Base-by-base conservation (phyloP, 2,329 filamentous ascomycete species). In the Fusarium sarcochroum region DNA sequence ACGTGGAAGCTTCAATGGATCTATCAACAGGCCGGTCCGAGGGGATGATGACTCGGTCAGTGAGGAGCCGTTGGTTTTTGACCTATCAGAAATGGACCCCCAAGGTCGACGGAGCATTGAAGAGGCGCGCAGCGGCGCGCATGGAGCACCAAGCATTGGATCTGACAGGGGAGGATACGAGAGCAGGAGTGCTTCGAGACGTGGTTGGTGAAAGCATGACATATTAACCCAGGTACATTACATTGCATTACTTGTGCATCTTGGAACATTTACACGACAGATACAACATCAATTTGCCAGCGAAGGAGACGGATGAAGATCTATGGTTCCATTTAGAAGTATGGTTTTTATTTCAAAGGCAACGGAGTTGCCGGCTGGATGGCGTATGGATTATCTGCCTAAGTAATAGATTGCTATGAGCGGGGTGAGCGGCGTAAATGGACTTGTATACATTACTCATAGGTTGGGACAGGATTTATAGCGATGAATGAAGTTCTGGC, bases 21-120 rank as follows among this genome's bases (percentile, higher is more conserved):
- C 80, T 4, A 76, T 75, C 13, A 76, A 76, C 27, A 75, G 81
- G n/a, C 72, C 80, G 18, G 74, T 73, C 6, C 80, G 81, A 6
- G 80, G 76, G n/a, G 82, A 84, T 23, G 80, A 82, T 44, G 82
- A 83, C 51, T 86, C 87, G 7, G 78, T 82, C 23, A 89, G 91
- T 62, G 91, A 92, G 55, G 91, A 93, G 73, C 89, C 89, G 1
- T 77, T 93, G 11, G 83, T 93, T 11, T 93, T 93, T 77, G 89
- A 91, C 66, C 88, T 93, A 83, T 91, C 89, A 35, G 91, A 93
- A 76, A 86, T 92, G 75, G 89, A 89, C 69, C 82, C 86, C 18
- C 84, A 85, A 57, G 84, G 85, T 44, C 81, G 88, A 64, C 83
- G 86, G 65, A 90, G 87, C 69, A 76, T 90, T 9, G 88, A 90